These are phyloP conservation scores for Solanum gracilifrons DNA, from an alignment of 257 asterid genomes.

Conservation along the genomic window DNA sequence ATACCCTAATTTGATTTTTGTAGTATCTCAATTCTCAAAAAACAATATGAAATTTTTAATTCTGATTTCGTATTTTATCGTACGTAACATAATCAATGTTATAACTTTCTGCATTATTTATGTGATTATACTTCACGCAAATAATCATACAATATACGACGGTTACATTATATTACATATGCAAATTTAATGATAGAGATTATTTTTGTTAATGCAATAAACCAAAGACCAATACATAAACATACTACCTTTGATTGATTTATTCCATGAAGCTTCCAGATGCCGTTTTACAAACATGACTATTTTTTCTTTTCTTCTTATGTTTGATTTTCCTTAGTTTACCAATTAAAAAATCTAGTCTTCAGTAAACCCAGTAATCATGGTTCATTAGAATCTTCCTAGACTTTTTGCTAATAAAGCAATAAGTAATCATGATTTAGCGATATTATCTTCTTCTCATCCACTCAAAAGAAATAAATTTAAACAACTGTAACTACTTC, in stretches of 20 bases:
- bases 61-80: background rate
- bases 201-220: background rate
- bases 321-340: background rate
- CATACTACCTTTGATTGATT: background rate
- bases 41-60: background rate
- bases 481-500: background rate
- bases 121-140: background rate
- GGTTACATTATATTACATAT: too few species aligned
- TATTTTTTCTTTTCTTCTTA: background rate
- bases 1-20: background rate
- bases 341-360: background rate
- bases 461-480: background rate
- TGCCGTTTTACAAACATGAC: background rate
- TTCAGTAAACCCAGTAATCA: background rate
- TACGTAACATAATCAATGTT: background rate
- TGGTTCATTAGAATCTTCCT: background rate
- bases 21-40: background rate
- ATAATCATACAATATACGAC: background rate
- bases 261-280: background rate
- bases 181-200: background rate
- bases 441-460: background rate
- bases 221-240: background rate
- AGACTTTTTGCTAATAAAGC: background rate
- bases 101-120: background rate
- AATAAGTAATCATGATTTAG: background rate